A percentile compares a stretch with the other conserved stretches of the same genome.
phyloP scores from a whole-genome alignment of 768 basidiomycete genomes.

The Trametes cinnabarina region DNA sequence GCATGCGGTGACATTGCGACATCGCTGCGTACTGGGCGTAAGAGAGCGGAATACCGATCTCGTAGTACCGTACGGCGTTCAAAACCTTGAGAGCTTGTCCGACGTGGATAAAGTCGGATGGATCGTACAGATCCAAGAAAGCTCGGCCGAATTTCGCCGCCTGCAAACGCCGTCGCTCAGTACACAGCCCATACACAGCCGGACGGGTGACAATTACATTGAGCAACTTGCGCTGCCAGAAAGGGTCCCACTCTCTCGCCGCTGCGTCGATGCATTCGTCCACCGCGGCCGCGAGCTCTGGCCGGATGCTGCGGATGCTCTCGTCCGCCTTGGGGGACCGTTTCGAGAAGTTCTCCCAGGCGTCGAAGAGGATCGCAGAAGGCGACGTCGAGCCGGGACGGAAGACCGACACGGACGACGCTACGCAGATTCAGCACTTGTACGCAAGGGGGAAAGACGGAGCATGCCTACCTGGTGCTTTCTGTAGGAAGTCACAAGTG shows the following conservation, averaged over 20 bases:
- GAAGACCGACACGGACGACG: constrained; percentile 79
- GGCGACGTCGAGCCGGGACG: constrained; percentile 90
- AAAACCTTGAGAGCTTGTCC: constrained; percentile 90
- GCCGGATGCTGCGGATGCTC: constrained; percentile 81
- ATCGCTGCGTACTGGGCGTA: constrained; percentile 71
- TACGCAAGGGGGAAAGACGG: background rate
- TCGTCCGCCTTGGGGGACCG: constrained; percentile 93
- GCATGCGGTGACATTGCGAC: background rate
- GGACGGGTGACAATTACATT: constrained; percentile 48
- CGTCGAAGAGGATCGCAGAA: constrained; percentile 88
- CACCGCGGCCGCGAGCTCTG: constrained; percentile 82
- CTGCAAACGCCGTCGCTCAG: constrained; percentile 36
- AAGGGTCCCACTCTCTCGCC: constrained; percentile 85
- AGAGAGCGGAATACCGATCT: constrained; percentile 91
- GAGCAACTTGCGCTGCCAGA: constrained; percentile 85
- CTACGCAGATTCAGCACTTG: constrained; percentile 34
- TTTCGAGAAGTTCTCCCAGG: constrained; percentile 81
- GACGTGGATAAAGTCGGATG: constrained; percentile 89
- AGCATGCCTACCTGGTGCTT: constrained; percentile 73
- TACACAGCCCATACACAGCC: background rate
- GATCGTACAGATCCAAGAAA: constrained; percentile 90
- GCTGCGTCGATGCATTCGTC: constrained; percentile 94
- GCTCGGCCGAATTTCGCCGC: constrained; percentile 97
- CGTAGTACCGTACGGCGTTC: constrained; percentile 88
- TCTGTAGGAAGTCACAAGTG: constrained; percentile 86